phyloP scores from a whole-genome alignment of 2,329 filamentous ascomycete genomes.

The Paracorniculantispora psalliotae region DNA sequence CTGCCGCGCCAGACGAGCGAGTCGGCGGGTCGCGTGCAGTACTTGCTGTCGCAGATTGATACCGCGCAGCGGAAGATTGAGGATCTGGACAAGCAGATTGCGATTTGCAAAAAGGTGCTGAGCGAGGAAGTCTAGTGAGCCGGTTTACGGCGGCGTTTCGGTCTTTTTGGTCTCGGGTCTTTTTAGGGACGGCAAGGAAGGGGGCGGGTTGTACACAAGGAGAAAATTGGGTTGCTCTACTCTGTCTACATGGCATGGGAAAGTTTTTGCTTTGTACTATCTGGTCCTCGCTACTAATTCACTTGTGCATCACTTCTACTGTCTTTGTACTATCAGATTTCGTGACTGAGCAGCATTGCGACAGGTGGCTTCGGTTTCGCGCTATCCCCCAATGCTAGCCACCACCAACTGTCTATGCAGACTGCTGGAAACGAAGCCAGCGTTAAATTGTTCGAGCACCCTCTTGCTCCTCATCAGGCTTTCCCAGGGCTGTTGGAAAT shows the following conservation, averaged over 20 bases:
- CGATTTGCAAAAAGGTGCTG: constrained; percentile 61
- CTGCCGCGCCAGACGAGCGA: constrained; percentile 68
- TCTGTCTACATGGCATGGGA: too few species aligned
- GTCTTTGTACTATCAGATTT: too few species aligned
- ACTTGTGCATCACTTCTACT: too few species aligned
- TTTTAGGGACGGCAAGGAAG: neutral
- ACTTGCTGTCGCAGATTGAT: constrained; percentile 68
- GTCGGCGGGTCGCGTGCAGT: constrained; percentile 60
- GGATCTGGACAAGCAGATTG: constrained; percentile 68
- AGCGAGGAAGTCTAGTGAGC: constrained; percentile 36
- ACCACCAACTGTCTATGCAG: too few species aligned
- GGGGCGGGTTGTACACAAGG: neutral
- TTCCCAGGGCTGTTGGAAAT: constrained; percentile 13
- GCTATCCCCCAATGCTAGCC: too few species aligned
- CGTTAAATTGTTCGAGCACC: neutral
- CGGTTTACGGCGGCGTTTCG: neutral
- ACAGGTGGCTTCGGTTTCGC: too few species aligned
- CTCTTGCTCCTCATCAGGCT: neutral
- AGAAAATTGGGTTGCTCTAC: neutral
- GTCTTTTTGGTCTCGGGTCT: neutral
- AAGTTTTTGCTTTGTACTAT: too few species aligned
- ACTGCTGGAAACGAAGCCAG: neutral
- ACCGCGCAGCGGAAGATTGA: constrained; percentile 71
- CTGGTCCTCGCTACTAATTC: too few species aligned
- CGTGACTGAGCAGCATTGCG: too few species aligned